These are phyloP conservation scores for Pichia sporocuriosa DNA, from an alignment of 805 yeast species.

Conservation along the genomic window DNA sequence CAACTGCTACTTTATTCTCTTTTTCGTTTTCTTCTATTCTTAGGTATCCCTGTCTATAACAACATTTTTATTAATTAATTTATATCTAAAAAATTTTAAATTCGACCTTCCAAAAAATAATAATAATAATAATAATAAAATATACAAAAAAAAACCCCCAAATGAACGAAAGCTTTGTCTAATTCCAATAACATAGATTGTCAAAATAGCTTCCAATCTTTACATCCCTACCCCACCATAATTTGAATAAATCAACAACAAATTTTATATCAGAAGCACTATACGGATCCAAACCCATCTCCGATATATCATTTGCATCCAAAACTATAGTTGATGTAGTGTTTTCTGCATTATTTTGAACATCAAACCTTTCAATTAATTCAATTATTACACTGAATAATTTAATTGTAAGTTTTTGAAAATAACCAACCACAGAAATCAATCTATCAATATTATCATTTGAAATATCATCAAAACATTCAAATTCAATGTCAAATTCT, in stretches of 20 bases:
- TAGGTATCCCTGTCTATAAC: no score
- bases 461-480: constrained; percentile 19
- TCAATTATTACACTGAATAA: constrained; percentile 35
- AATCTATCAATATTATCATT: constrained; percentile 22
- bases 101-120: not conserved
- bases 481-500: constrained; percentile 34
- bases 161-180: no score
- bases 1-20: not conserved
- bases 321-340: constrained; percentile 6
- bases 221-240: constrained; percentile 43
- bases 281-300: constrained; percentile 56
- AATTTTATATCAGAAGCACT: constrained; percentile 40
- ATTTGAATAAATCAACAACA: constrained; percentile 33
- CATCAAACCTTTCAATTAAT: constrained; percentile 27
- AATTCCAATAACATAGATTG: constrained; percentile 26
- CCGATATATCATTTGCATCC: constrained; percentile 37
- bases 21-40: not conserved
- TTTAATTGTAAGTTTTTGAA: constrained; percentile 42
- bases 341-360: constrained; percentile 10
- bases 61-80: no score
- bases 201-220: constrained; percentile 34
- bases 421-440: constrained; percentile 40
- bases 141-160: not conserved
- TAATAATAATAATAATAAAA: no score
- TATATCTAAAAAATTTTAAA: not conserved